phyloP scores from a whole-genome alignment of 352 stramenopile species.

The Hyaloperonospora brassicae region DNA sequence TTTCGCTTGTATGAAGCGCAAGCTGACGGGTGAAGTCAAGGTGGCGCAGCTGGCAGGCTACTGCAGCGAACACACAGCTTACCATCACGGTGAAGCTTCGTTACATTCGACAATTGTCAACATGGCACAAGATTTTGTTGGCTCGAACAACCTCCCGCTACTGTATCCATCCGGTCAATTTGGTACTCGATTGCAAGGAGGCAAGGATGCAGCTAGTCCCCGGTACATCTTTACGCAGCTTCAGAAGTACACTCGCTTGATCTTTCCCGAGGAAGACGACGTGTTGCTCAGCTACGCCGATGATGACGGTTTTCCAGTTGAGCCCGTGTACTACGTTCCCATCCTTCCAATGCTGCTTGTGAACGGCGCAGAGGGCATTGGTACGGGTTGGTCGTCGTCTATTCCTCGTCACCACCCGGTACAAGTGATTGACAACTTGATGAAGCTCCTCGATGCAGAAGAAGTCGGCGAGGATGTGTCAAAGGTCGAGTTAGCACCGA shows the following conservation, averaged over 20 bases:
- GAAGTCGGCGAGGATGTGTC: constrained; percentile 40
- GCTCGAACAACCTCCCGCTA: constrained; percentile 98
- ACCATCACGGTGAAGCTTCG: constrained; percentile 98
- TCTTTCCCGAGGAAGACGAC: constrained; percentile 99
- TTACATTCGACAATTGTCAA: constrained; percentile 97
- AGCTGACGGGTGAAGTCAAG: constrained; percentile 98
- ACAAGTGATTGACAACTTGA: constrained; percentile 93
- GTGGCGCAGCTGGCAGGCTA: constrained; percentile 99
- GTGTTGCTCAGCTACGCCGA: constrained; percentile 93
- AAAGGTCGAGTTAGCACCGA: constrained; percentile 36
- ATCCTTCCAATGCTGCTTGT: constrained; percentile 94
- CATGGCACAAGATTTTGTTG: constrained; percentile 98
- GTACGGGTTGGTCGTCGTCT: constrained; percentile 95
- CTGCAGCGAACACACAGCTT: constrained; percentile 94
- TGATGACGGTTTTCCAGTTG: constrained; percentile 97
- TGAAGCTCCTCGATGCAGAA: constrained; percentile 59
- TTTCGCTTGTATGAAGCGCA: constrained; percentile 97
- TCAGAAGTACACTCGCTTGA: constrained; percentile 90
- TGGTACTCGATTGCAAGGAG: constrained; percentile 95
- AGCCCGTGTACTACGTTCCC: constrained; percentile 96
- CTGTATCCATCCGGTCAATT: constrained; percentile 97
- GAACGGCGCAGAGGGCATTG: constrained; percentile 98
- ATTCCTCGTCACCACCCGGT: constrained; percentile 94
- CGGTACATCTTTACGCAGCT: constrained; percentile 99
- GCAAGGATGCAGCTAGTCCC: constrained; percentile 96